Conservation (phyloP, 2,329 filamentous ascomycete species). For the Xylariaceae sp. region DNA sequence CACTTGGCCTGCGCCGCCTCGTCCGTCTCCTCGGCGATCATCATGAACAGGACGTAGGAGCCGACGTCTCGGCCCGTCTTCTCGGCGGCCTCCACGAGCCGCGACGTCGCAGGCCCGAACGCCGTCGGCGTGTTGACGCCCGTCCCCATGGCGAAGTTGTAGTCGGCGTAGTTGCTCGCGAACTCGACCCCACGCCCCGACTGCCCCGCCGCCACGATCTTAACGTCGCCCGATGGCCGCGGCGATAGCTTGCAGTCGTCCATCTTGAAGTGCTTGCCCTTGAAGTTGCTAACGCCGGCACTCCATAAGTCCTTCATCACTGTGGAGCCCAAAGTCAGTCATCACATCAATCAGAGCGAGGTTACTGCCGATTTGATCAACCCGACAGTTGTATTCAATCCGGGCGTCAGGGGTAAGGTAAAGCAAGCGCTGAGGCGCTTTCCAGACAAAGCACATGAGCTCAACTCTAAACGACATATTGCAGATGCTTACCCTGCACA, state of each 20-base stretch:
- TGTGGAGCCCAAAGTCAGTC: too few relatives aligned
- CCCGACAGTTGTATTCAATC: too few relatives aligned
- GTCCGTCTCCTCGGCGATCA: conserved; percentile 26
- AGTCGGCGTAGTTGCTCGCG: conserved; percentile 24
- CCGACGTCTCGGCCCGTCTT: conserved; percentile 24
- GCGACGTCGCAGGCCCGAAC: conserved; percentile 16
- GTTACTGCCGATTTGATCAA: too few relatives aligned
- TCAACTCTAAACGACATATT: too few relatives aligned
- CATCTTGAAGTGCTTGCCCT: conserved; percentile 27
- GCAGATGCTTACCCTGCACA: too few relatives aligned
- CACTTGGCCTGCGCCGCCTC: conserved; percentile 23
- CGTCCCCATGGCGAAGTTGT: conserved; percentile 24
- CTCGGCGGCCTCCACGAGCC: conserved; percentile 21
- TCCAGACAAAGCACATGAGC: too few relatives aligned
- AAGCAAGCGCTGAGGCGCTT: too few relatives aligned
- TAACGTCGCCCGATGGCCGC: conserved; percentile 12
- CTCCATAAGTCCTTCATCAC: conserved; percentile 27
- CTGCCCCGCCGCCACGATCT: conserved; percentile 26
- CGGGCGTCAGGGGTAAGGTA: too few relatives aligned
- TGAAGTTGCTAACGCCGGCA: conserved; percentile 23
- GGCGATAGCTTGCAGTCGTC: conserved; percentile 26
- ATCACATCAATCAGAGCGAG: too few relatives aligned
- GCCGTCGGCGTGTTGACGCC: conserved; percentile 25
- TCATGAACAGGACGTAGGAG: conserved; percentile 26
- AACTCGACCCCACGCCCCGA: conserved; percentile 26